These are phyloP conservation scores for Peronospora farinosa DNA, from an alignment of 352 stramenopile genomes.

Conservation along the genomic window DNA sequence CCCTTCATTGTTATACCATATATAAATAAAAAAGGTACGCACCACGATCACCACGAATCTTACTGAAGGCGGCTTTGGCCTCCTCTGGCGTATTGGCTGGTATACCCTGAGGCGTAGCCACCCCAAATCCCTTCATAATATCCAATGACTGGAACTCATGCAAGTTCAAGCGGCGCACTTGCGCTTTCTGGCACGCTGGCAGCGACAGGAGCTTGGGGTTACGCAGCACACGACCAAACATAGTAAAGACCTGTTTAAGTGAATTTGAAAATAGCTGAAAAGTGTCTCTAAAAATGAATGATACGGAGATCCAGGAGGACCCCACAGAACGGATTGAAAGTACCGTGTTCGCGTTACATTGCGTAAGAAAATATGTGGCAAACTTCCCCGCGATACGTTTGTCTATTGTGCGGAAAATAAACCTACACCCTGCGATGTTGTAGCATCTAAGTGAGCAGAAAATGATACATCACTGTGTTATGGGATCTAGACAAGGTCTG, in stretches of 20 bases:
- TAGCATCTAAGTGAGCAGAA: not conserved
- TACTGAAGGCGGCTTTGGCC: slow-evolving; percentile 71
- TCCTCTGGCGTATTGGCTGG: slow-evolving; percentile 74
- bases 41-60: slow-evolving; percentile 70
- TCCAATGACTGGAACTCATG: slow-evolving; percentile 93
- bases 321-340: slow-evolving; percentile 10
- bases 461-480: too few relatives aligned
- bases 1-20: not conserved
- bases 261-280: slow-evolving; percentile 13
- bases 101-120: slow-evolving; percentile 65
- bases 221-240: slow-evolving; percentile 56
- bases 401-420: slow-evolving; percentile 12
- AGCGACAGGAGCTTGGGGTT: slow-evolving; percentile 44
- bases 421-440: slow-evolving; percentile 5
- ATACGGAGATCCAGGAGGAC: slow-evolving; percentile 5
- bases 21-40: slow-evolving; percentile 6
- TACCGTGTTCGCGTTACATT: slow-evolving; percentile 13
- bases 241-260: slow-evolving; percentile 4
- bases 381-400: slow-evolving; percentile 10
- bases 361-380: not conserved
- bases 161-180: slow-evolving; percentile 87
- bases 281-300: slow-evolving; percentile 28
- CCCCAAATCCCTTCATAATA: slow-evolving; percentile 89
- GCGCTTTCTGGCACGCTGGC: slow-evolving; percentile 44
- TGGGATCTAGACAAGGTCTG: too few relatives aligned